A percentile compares a stretch with the other conserved stretches of the same genome.
These are phyloP conservation scores for Otatea glauca DNA, from an alignment of 176 grass and related monocot genomes.

Conservation along the genomic window DNA sequence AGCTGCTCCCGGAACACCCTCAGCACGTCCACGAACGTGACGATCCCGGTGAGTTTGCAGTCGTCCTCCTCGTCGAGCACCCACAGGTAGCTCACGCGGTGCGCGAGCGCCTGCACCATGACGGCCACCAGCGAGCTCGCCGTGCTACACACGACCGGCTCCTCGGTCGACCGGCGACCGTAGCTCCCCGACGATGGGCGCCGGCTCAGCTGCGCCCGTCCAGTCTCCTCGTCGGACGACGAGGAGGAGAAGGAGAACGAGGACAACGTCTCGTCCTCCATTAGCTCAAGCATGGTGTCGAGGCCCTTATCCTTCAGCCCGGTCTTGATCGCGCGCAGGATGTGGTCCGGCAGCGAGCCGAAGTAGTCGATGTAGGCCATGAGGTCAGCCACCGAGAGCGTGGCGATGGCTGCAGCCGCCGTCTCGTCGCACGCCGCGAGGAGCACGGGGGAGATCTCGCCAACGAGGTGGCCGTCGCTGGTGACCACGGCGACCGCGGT, in stretches of 20 bases:
- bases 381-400: conserved; percentile 73
- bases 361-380: conserved; percentile 75
- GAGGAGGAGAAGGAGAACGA: conserved; percentile 57
- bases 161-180: conserved; percentile 54
- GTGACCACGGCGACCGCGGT: conserved; percentile 68
- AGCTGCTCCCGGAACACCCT: conserved; percentile 72
- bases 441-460: conserved; percentile 64
- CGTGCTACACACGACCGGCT: conserved; percentile 69
- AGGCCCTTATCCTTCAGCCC: conserved; percentile 65
- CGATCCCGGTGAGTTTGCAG: conserved; percentile 62
- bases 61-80: conserved; percentile 70
- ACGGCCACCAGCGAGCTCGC: conserved; percentile 79
- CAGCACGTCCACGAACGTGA: conserved; percentile 70
- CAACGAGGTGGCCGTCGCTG: conserved; percentile 57
- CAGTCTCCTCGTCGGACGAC: conserved; percentile 62
- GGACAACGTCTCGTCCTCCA: conserved; percentile 64
- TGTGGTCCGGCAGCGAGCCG: conserved; percentile 61
- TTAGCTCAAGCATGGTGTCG: conserved; percentile 63
- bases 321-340: conserved; percentile 57
- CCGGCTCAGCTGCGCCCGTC: conserved; percentile 24
- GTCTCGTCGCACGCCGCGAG: conserved; percentile 62
- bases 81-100: conserved; percentile 76
- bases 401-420: conserved; percentile 62
- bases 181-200: conserved; percentile 62
- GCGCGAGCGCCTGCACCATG: conserved; percentile 71